Conservation (phyloP, 1,139 yeast genomes). For the Protomyces inundatus region DNA sequence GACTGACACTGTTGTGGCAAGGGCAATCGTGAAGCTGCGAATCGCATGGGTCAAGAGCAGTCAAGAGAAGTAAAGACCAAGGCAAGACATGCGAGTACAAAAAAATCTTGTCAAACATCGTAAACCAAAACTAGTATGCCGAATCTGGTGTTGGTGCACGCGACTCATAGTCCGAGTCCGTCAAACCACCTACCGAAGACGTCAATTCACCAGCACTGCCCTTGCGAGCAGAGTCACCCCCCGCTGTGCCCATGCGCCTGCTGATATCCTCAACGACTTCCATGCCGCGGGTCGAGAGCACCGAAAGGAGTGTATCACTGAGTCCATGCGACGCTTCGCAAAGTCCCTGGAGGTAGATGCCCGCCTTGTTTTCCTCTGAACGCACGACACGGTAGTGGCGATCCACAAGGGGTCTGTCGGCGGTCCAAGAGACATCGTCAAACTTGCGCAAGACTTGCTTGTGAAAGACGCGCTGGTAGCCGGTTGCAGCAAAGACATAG, state of each 20-base stretch:
- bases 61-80: no score
- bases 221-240: not conserved
- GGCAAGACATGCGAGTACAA: no score
- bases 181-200: not conserved
- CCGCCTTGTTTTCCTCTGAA: conserved; percentile 22
- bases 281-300: conserved; percentile 32
- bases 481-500: conserved; percentile 33
- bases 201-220: not conserved
- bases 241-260: not conserved
- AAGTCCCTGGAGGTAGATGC: conserved; percentile 33
- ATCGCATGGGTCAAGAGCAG: no score
- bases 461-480: conserved; percentile 29
- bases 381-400: conserved; percentile 30
- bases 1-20: no score
- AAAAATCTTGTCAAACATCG: no score
- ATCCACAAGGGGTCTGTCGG: conserved; percentile 23
- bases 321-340: conserved; percentile 33
- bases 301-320: conserved; percentile 33
- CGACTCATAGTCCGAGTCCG: not conserved
- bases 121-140: not conserved
- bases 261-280: conserved; percentile 31
- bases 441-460: conserved; percentile 24
- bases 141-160: not conserved
- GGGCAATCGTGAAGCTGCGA: no score
- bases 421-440: conserved; percentile 9